Conservation (phyloP, 805 yeast genomes). For the Ogataea methanolica region DNA sequence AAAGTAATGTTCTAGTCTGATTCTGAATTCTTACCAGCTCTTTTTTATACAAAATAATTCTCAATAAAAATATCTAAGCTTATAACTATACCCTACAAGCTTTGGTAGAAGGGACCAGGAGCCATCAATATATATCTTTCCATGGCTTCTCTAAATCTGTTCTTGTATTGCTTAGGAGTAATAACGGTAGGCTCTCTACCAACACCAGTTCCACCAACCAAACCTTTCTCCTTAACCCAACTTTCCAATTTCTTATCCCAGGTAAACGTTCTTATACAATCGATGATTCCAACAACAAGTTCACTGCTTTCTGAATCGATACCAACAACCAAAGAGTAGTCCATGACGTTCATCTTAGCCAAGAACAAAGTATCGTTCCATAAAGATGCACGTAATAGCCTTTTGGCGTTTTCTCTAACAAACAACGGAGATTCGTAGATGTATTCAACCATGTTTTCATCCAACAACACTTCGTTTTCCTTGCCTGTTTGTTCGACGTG, state of each 20-base stretch:
- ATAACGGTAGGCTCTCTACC: slow-evolving; percentile 95
- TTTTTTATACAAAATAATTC: too few species aligned
- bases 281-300: slow-evolving; percentile 88
- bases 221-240: slow-evolving; percentile 95
- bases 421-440: slow-evolving; percentile 94
- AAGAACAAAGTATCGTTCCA: slow-evolving; percentile 94
- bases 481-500: slow-evolving; percentile 96
- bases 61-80: too few species aligned
- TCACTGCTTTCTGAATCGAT: slow-evolving; percentile 66
- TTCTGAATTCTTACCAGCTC: too few species aligned
- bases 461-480: slow-evolving; percentile 89
- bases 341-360: slow-evolving; percentile 98
- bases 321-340: slow-evolving; percentile 91
- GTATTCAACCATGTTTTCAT: slow-evolving; percentile 97
- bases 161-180: slow-evolving; percentile 93
- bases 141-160: slow-evolving; percentile 96
- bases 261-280: slow-evolving; percentile 91
- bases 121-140: slow-evolving; percentile 92
- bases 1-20: too few species aligned
- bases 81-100: neutral
- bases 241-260: slow-evolving; percentile 98
- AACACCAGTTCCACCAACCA: slow-evolving; percentile 74
- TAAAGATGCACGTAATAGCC: slow-evolving; percentile 76
- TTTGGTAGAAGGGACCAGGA: slow-evolving; percentile 50
- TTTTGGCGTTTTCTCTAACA: slow-evolving; percentile 88